Conservation (phyloP, 345 rosid species). For the Eucalyptus cloeziana region DNA sequence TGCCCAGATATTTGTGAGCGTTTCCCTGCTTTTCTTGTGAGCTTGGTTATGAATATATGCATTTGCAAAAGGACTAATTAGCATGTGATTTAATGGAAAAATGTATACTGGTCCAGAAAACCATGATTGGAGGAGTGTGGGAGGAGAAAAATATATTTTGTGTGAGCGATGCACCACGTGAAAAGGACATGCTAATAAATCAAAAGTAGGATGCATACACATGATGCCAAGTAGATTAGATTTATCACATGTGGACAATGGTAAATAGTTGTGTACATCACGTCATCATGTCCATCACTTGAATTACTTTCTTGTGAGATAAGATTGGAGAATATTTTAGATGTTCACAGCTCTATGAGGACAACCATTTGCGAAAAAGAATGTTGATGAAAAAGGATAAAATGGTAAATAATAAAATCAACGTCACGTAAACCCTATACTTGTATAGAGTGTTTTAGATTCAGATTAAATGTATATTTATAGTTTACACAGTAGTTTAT, state of each 20-base stretch:
- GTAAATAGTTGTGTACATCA: background rate
- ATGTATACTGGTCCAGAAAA: background rate
- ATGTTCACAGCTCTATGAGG: background rate
- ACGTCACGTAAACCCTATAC: background rate
- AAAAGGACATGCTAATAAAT: background rate
- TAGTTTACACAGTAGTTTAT: background rate
- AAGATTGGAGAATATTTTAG: background rate
- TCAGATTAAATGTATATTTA: background rate
- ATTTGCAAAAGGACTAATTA: background rate
- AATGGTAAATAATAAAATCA: background rate
- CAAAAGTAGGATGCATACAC: background rate
- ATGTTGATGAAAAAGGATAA: background rate
- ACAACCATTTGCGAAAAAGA: background rate
- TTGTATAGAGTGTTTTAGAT: background rate
- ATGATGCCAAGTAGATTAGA: background rate
- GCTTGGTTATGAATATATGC: background rate
- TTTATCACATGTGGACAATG: background rate
- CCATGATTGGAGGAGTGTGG: background rate
- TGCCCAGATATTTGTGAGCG: background rate
- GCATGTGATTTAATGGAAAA: background rate
- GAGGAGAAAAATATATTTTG: background rate
- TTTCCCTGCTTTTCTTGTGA: background rate
- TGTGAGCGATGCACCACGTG: background rate
- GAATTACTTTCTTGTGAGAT: background rate
- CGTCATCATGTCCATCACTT: background rate